phyloP scores from a whole-genome alignment of 495 filamentous ascomycete genomes.

The Neurospora hispaniola region DNA sequence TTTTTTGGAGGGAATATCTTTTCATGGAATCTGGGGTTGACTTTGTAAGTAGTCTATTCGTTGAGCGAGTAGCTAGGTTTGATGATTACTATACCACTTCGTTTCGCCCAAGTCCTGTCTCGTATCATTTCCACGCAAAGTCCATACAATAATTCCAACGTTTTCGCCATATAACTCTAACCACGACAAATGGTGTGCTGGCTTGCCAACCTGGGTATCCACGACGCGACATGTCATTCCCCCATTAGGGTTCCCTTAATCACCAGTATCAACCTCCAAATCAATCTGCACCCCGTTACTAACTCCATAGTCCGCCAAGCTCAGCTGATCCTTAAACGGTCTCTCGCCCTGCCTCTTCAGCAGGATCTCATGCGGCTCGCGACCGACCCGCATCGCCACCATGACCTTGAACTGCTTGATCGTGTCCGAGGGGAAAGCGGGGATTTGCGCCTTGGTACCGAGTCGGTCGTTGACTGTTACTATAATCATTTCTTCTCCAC shows the following conservation, averaged over 20 bases:
- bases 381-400: slow-evolving; percentile 77
- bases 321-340: slow-evolving; percentile 83
- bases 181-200: too few species aligned
- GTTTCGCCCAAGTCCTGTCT: neutral
- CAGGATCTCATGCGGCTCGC: slow-evolving; percentile 81
- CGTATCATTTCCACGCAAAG: too few species aligned
- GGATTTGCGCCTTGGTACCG: slow-evolving; percentile 82
- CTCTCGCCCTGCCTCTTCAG: slow-evolving; percentile 84
- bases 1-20: neutral
- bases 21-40: neutral
- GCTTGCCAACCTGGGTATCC: neutral
- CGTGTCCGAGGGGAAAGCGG: slow-evolving; percentile 69
- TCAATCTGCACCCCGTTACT: slow-evolving; percentile 84
- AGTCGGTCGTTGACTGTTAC: slow-evolving; percentile 88
- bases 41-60: neutral
- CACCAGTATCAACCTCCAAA: slow-evolving; percentile 72
- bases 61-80: neutral
- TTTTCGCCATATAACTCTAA: neutral
- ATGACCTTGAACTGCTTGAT: slow-evolving; percentile 82
- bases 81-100: neutral
- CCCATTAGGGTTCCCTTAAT: slow-evolving; percentile 31
- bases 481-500: slow-evolving; percentile 72
- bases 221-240: neutral
- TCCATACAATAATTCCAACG: neutral
- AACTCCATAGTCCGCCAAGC: slow-evolving; percentile 79